A percentile compares a stretch with the other conserved stretches of the same genome.
Evolutionary conservation across 257 asterid genomes (phyloP).

Genomic region (Nyctanthes arbortristis): DNA sequence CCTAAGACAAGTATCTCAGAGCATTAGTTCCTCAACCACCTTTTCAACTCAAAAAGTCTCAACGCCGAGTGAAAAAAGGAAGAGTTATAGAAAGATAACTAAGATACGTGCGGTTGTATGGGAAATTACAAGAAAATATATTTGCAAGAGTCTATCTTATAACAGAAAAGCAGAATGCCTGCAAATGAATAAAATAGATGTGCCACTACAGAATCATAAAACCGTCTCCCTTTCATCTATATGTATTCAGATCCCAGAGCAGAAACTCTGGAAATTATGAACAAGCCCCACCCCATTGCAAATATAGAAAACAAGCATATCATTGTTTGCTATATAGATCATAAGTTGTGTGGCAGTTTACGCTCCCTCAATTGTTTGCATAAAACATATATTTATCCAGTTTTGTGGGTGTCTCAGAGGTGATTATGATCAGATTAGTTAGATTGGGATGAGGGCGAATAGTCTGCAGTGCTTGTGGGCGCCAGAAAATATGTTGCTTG

Average conservation of each 20-base stretch:
- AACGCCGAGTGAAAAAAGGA: background rate
- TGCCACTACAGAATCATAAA: conserved; percentile 56
- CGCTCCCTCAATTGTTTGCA: too few species aligned
- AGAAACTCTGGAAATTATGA: conserved; percentile 31
- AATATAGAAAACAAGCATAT: conserved; percentile 23
- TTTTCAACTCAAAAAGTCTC: background rate
- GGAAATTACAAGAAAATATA: conserved; percentile 25
- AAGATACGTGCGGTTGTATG: conserved; percentile 19
- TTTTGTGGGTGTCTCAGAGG: too few species aligned
- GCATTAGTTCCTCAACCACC: conserved; percentile 17
- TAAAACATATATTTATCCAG: too few species aligned
- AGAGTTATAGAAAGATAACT: background rate
- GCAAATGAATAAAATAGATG: conserved; percentile 57
- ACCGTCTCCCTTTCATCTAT: conserved; percentile 54
- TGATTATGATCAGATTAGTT: too few species aligned
- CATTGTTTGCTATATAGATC: too few species aligned
- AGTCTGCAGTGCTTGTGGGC: too few species aligned
- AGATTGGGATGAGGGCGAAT: too few species aligned
- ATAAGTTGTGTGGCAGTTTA: too few species aligned
- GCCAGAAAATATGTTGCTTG: too few species aligned
- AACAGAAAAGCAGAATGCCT: conserved; percentile 63
- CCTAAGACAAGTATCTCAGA: conserved; percentile 5
- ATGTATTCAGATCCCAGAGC: conserved; percentile 39
- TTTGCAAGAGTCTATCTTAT: conserved; percentile 30
- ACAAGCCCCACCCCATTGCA: conserved; percentile 27